Evolutionary conservation across 2,329 filamentous ascomycete species (phyloP).

Genomic region (Colletotrichum plurivorum): DNA sequence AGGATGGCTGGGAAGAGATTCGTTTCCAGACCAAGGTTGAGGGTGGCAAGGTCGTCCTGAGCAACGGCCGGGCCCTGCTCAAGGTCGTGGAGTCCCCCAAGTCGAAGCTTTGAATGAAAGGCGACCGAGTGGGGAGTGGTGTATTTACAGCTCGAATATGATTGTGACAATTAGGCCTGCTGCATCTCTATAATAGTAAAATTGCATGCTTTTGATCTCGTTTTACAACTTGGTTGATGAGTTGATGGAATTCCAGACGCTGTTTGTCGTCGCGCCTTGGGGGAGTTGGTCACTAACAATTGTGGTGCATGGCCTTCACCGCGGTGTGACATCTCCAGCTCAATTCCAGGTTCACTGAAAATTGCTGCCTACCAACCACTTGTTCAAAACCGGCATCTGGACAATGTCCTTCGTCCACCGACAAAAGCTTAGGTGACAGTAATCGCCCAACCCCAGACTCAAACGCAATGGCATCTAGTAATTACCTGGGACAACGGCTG

Average conservation of each 20-base stretch:
- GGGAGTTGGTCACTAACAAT: conserved; percentile 30
- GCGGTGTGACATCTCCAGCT: conserved; percentile 1
- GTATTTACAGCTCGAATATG: too few species aligned
- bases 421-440: conserved; percentile 10
- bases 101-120: conserved; percentile 71
- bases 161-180: too few species aligned
- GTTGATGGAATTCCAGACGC: background rate
- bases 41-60: conserved; percentile 87
- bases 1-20: conserved; percentile 83
- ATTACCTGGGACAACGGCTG: conserved; percentile 78
- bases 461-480: conserved; percentile 53
- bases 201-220: too few species aligned
- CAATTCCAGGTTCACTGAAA: conserved; percentile 7
- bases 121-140: too few species aligned
- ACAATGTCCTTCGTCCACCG: conserved; percentile 5
- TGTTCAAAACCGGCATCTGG: background rate
- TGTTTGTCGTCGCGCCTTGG: too few species aligned
- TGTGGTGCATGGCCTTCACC: conserved; percentile 9
- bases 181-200: too few species aligned
- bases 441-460: conserved; percentile 5
- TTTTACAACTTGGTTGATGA: too few species aligned
- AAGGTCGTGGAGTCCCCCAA: conserved; percentile 70
- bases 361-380: conserved; percentile 4
- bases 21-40: conserved; percentile 84
- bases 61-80: conserved; percentile 87